These are phyloP conservation scores for Scheffersomyces cryptocercus DNA, from an alignment of 1,139 yeast genomes.

Conservation along the genomic window DNA sequence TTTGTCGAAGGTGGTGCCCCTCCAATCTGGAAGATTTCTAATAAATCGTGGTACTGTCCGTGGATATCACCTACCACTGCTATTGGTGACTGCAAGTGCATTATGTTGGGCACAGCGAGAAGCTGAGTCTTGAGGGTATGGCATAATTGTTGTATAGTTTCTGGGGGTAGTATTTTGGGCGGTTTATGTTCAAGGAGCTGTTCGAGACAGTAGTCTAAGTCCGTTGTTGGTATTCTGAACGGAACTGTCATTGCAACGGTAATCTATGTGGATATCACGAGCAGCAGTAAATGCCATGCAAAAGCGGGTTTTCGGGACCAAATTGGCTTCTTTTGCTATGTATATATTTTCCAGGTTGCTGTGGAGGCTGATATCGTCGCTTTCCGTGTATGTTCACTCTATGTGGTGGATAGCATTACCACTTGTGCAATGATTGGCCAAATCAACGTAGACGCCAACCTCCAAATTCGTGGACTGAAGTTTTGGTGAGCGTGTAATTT, in stretches of 20 bases:
- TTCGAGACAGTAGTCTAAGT: slow-evolving; percentile 47
- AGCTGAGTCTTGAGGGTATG: slow-evolving; percentile 44
- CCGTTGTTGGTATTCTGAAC: slow-evolving; percentile 34
- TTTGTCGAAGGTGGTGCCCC: slow-evolving; percentile 94
- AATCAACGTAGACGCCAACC: too few relatives aligned
- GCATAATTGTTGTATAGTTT: slow-evolving; percentile 42
- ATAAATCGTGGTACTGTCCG: slow-evolving; percentile 91
- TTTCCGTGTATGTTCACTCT: too few relatives aligned
- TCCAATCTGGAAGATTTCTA: slow-evolving; percentile 90
- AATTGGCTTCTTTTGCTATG: too few relatives aligned
- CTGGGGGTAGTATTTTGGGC: slow-evolving; percentile 45
- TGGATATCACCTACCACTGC: slow-evolving; percentile 99
- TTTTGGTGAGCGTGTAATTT: too few relatives aligned
- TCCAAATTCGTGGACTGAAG: too few relatives aligned
- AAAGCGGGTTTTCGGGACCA: too few relatives aligned
- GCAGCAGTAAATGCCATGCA: too few relatives aligned
- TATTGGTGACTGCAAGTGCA: slow-evolving; percentile 80
- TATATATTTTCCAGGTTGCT: too few relatives aligned
- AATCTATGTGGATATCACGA: background rate
- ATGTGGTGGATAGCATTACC: too few relatives aligned
- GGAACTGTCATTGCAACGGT: slow-evolving; percentile 35
- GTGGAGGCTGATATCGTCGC: too few relatives aligned
- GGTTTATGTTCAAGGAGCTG: slow-evolving; percentile 45
- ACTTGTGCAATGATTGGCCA: too few relatives aligned
- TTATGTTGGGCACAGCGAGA: slow-evolving; percentile 62